Conservation (phyloP, 352 stramenopile species). For the Phytophthora macrochlamydospora region DNA sequence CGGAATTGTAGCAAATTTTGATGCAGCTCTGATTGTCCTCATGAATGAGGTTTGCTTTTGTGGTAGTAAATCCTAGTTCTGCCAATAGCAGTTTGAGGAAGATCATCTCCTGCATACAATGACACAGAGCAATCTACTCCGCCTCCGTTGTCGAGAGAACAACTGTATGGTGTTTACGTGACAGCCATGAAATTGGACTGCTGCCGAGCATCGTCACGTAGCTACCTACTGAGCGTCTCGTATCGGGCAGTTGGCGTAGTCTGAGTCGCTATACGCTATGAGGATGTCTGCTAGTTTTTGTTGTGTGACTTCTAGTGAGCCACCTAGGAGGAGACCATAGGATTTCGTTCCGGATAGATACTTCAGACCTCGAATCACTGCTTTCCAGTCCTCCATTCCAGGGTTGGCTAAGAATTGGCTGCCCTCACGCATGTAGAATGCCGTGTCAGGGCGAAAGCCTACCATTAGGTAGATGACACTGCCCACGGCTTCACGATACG, state of each 20-base stretch:
- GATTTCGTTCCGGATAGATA: constrained; percentile 12
- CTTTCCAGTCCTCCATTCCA: constrained; percentile 17
- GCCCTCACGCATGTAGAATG: constrained; percentile 19
- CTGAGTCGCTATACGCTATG: constrained; percentile 5
- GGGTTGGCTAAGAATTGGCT: constrained; percentile 22
- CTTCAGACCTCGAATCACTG: constrained; percentile 8
- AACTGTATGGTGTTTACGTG: constrained; percentile 10
- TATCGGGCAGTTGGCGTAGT: constrained; percentile 12
- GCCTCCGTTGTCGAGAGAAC: constrained; percentile 7
- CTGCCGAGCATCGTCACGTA: constrained; percentile 4
- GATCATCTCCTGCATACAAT: constrained; percentile 2
- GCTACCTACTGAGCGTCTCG: not conserved
- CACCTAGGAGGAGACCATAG: constrained; percentile 13
- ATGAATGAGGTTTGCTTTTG: constrained; percentile 8
- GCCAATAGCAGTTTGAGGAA: not conserved
- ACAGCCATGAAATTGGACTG: constrained; percentile 11
- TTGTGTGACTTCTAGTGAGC: not conserved
- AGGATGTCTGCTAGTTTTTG: constrained; percentile 5
- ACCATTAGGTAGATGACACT: not conserved
- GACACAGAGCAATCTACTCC: constrained; percentile 16
- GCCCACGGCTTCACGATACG: constrained; percentile 1
- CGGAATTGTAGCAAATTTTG: constrained; percentile 29
- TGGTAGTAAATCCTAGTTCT: not conserved
- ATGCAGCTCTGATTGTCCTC: constrained; percentile 43
- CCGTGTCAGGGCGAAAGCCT: not conserved